Base-by-base conservation (phyloP, 2,329 filamentous ascomycete species). In the Penicillium italicum region DNA sequence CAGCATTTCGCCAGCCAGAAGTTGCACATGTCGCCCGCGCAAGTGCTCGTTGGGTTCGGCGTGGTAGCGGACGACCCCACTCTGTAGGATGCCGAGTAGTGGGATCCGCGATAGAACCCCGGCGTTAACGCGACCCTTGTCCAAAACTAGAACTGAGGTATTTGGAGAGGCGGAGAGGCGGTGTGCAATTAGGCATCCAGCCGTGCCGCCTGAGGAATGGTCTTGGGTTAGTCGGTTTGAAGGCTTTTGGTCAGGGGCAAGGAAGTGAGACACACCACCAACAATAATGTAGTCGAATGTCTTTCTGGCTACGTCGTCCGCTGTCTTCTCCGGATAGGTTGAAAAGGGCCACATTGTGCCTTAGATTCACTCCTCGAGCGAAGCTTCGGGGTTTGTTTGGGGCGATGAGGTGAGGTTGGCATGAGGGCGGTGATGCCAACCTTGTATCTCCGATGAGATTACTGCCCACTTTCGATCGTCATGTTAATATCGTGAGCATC, bases 271-370 rank as follows among this genome's bases (percentile, higher is more conserved):
- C 47, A 8, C 9, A 50, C 47, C 47, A 31, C 47, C 47, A 11
- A 50, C 47, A n/a, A 50, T 22, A 18, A 50, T 50, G 18, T 50
- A 50, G 37, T 50, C 47, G 37, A 42, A 50, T 7, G 37, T 42
- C 28, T 50, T 40, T 24, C 47, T 37, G 2, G 47, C 12, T 42
- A 50, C 14, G 5, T 50, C 47, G 9, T 9, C 12, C 16, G 20
- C 26, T 31, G 37, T 42, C 14, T 30, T 50, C 18, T 50, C 47
- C 2, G 47, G 47, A 24, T 50, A 50, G 2, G 47, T 41, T 33
- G 26, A 24, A 14, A 50, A 50, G 5, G 47, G 47, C 47, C 47
- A 50, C 47, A 50, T 50, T 24, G 6, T 34, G 10, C 5, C 41
- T 30, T 20, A 1, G 7, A 31, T 44, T 31, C 9, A 11, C 10